Base-by-base conservation (phyloP, 108 stramenopile species). In the Ochromonas danica region DNA sequence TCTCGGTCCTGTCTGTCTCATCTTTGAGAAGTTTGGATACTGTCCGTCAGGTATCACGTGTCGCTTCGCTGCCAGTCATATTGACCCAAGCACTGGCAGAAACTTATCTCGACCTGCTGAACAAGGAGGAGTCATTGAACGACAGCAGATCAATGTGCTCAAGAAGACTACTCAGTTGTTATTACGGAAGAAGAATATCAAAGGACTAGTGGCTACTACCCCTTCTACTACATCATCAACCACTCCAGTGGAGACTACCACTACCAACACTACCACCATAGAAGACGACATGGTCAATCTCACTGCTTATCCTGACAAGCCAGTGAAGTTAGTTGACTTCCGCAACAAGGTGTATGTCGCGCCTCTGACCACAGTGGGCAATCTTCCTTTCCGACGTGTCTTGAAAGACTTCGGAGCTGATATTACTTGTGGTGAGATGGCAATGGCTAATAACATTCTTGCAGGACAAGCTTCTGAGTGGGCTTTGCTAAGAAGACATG, bases 361-460 rank as follows among this genome's bases (percentile, higher is more conserved):
- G 1, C 98, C 98, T 1, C 90, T 99, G 1, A 99, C 98, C 0
- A 99, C 98, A 0, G 96, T 98, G 0, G 98, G 98, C 0, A 99
- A 99, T 81, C 82, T 99, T 0, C 98, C 98, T 0, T 99, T 96
- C 85, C 95, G 98, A 39, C 87, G 95, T 25, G 87, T 99, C 51
- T 91, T 96, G 93, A 97, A 96, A 83, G 81, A 87, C 17, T 91
- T 86, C 79, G 97, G 95, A 14, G 98, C 98, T 27, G 98, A 99
- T 82, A 97, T 99, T 75, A 99, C 98, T 1, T 97, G 96, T 80
- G 96, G 96, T 1, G 98, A 99, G 81, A 99, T 99, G 98, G 95
- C 97, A 0, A 87, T 98, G 38, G 86, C 88, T 3, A 86, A 92
- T 38, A 86, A 91, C 77, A 70, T 98, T 6, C 84, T 96, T 43